phyloP scores from a whole-genome alignment of 2,329 filamentous ascomycete genomes.

The Colletotrichum chlorophyti region DNA sequence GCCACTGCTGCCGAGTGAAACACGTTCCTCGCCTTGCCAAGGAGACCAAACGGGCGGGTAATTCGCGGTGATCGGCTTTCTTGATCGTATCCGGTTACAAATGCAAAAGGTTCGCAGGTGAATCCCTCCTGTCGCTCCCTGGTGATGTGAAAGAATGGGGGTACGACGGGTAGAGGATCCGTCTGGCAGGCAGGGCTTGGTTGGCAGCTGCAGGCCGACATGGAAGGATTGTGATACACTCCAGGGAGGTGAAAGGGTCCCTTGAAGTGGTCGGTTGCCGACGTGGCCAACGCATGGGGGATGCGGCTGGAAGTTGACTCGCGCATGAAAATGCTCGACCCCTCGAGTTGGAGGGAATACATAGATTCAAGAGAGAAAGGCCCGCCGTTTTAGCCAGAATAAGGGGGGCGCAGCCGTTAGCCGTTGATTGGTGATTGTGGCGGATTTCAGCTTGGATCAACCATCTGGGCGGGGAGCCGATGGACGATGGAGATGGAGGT shows the following conservation, averaged over 20 bases:
- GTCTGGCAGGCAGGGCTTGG: not conserved
- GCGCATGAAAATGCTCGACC: not conserved
- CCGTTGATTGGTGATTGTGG: not conserved
- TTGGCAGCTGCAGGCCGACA: not conserved
- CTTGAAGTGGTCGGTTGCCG: slow-evolving; percentile 4
- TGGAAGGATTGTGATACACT: slow-evolving; percentile 17
- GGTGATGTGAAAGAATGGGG: not conserved
- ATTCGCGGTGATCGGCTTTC: not conserved
- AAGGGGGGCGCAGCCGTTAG: not conserved
- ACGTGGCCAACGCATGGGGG: slow-evolving; percentile 21
- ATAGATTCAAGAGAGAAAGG: not conserved
- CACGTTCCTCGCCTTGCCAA: not conserved
- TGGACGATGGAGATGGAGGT: not conserved
- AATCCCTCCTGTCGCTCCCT: not conserved
- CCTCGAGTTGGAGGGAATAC: not conserved
- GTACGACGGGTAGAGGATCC: slow-evolving; percentile 2
- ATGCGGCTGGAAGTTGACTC: slow-evolving; percentile 19
- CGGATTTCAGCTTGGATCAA: not conserved
- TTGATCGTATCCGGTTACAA: not conserved
- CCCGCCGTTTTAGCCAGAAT: too few species aligned
- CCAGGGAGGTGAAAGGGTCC: slow-evolving; percentile 11
- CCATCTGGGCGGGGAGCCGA: not conserved
- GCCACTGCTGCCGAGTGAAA: not conserved
- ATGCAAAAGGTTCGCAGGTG: not conserved
- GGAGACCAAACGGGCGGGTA: not conserved